Evolutionary conservation across 2,329 filamentous ascomycete species (phyloP), one percentile per base, ranked within the genome.

Genomic region (Claviceps fusiformis): DNA sequence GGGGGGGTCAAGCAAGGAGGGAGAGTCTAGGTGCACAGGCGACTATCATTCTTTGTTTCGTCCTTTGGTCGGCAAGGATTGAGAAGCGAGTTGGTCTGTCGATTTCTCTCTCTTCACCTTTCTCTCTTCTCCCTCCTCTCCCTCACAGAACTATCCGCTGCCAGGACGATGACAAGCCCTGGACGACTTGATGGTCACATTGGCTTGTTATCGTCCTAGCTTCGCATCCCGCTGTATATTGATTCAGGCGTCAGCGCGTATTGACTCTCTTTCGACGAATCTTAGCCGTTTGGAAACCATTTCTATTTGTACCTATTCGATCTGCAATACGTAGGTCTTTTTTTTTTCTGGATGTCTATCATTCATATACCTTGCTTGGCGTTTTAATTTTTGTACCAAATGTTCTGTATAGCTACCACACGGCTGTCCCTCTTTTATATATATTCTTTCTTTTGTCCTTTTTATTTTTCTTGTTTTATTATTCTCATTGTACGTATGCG

Each of bases 281-380:
- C 33, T n/a, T n/a, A 10, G 52, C n/a, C 35, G 33, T 52, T n/a
- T 27, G 54, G 33, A 43, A 43, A 19, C 46, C 27, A 37, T 52
- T 17, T 29, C 27, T 13, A 13, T 46, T 24, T 46, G 11, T 46
- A 27, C 44, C 13, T 54, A 19, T 31, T 17, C 15, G 44, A 35
- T 31, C 7, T 52, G 27, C 9, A 37, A 29, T 37, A n/a, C 29
- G 29, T 17, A 33, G 35, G 27, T n/a, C n/a, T 52, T 55, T 45
- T 24, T 11, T 9, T 24, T 45, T 5, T 4, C 29, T 55, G 54
- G 54, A 52, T 52, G 27, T 11, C 29, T 45, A 24, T 24, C 31
- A 48, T 35, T 48, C 33, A 24, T 43, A 37, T n/a, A 43, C 31
- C 46, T 52, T 56, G 27, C 35, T 55, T 53, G 54, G 54, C 54